Base-by-base conservation (phyloP, 352 stramenopile genomes). In the Peronospora tabacina region DNA sequence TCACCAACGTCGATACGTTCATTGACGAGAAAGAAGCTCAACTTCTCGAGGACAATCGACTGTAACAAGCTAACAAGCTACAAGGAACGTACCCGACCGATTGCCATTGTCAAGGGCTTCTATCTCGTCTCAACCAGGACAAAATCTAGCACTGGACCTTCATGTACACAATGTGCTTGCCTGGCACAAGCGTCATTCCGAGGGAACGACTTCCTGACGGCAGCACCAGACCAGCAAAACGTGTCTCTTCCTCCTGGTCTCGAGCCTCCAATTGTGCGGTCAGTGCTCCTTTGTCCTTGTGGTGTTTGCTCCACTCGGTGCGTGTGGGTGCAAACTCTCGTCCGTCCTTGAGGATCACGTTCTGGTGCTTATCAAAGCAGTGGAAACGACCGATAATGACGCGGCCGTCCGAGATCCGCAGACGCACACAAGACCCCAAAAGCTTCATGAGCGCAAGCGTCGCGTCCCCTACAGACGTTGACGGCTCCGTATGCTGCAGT, bases 321-420 rank as follows among this genome's bases (percentile, higher is more conserved):
- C 50, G 44, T 20, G 74, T 68, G 24, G 75, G 72, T 17, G 69
- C 51, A 49, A 71, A 89, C 59, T 85, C 78, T 42, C 70, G 63
- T 42, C 71, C 72, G 40, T 89, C 78, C 37, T 75, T 85, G 26
- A 89, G 55, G 30, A 89, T 87, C 26, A 89, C 63, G 58, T 89
- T 89, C 63, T 87, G 71, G 59, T 89, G 75, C 60, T 86, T 83
- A 73, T 89, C 78, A 53, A 89, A 81, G 61, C 78, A 87, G 64
- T 89, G 75, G 52, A 89, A 78, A 38, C 49, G 68, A 16, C 78
- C 78, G 9, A 87, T 46, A 33, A 89, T 28, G 30, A 85, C 66
- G 61, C 78, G 75, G 34, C 78, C 75, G 56, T 89, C 78, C 44
- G 68, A 74, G 63, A 89, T 84, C 50, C 81, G 67, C 46, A 89